phyloP scores from a whole-genome alignment of 1,284 basidiomycete species.

The Pyrrhoderma lamaoense region DNA sequence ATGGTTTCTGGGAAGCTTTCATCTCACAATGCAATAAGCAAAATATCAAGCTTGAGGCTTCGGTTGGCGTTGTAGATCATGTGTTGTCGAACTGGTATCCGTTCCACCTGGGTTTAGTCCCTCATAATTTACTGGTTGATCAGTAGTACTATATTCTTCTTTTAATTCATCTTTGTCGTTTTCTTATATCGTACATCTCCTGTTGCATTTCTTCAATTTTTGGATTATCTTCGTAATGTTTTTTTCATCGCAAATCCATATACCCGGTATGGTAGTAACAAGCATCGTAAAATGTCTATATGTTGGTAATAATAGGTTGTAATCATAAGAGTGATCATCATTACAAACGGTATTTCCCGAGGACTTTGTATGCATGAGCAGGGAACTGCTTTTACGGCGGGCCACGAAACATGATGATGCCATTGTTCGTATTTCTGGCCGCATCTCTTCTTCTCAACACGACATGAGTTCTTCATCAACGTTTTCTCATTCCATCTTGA shows the following conservation, averaged over 20 bases:
- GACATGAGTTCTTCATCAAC: not conserved
- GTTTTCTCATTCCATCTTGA: conserved; percentile 11
- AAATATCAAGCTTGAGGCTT: conserved; percentile 9
- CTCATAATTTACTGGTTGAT: not conserved
- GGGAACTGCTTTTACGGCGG: not conserved
- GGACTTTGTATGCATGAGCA: not conserved
- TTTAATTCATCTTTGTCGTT: no score
- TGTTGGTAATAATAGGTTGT: not conserved
- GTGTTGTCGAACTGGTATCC: conserved; percentile 10
- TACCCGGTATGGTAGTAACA: no score
- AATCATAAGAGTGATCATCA: not conserved
- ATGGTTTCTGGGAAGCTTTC: conserved; percentile 9
- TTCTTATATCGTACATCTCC: no score
- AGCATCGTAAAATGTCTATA: no score
- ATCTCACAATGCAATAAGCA: conserved; percentile 1
- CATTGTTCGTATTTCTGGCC: not conserved
- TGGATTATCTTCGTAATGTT: no score
- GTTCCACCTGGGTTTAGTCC: conserved; percentile 8
- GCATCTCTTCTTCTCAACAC: not conserved
- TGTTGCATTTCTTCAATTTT: no score
- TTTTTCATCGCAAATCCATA: no score
- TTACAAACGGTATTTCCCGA: no score
- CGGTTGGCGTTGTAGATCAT: conserved; percentile 13
- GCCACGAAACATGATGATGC: not conserved
- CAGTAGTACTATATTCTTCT: no score